Conservation (phyloP, 2,329 filamentous ascomycete genomes). For the Paramyrothecium roridum region DNA sequence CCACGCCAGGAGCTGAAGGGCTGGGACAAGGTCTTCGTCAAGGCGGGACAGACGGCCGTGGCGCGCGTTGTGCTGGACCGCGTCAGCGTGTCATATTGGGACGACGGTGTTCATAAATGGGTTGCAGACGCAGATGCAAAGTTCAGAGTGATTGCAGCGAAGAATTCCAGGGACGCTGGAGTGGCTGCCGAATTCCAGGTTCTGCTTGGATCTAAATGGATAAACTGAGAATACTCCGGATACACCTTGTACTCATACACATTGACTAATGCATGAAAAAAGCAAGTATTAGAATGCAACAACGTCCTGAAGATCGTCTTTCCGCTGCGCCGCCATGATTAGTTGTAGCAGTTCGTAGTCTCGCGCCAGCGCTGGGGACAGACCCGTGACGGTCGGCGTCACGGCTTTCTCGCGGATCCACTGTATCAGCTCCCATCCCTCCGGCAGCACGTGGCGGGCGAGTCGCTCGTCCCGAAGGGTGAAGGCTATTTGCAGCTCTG, state of each 20-base stretch:
- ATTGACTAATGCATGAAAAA: too few relatives aligned
- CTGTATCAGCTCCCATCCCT: slow-evolving; percentile 1
- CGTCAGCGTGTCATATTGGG: slow-evolving; percentile 12
- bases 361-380: slow-evolving; percentile 5
- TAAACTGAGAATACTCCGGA: slow-evolving; percentile 2
- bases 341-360: slow-evolving; percentile 7
- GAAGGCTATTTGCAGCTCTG: slow-evolving; percentile 9
- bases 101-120: slow-evolving; percentile 10
- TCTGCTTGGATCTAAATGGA: slow-evolving; percentile 3
- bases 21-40: slow-evolving; percentile 8
- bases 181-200: slow-evolving; percentile 1
- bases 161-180: slow-evolving; percentile 9
- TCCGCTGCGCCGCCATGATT: background rate
- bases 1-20: slow-evolving; percentile 12
- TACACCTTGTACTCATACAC: too few relatives aligned
- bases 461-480: background rate
- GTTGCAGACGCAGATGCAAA: slow-evolving; percentile 8
- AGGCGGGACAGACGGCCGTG: slow-evolving; percentile 5
- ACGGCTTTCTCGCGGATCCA: background rate
- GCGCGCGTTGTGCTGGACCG: slow-evolving; percentile 7
- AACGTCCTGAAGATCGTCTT: too few relatives aligned
- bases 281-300: too few relatives aligned
- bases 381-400: background rate
- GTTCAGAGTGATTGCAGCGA: slow-evolving; percentile 8
- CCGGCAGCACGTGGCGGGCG: background rate